Evolutionary conservation across 2,329 filamentous ascomycete species (phyloP).

Genomic region (Emmonsiellopsis sp.): DNA sequence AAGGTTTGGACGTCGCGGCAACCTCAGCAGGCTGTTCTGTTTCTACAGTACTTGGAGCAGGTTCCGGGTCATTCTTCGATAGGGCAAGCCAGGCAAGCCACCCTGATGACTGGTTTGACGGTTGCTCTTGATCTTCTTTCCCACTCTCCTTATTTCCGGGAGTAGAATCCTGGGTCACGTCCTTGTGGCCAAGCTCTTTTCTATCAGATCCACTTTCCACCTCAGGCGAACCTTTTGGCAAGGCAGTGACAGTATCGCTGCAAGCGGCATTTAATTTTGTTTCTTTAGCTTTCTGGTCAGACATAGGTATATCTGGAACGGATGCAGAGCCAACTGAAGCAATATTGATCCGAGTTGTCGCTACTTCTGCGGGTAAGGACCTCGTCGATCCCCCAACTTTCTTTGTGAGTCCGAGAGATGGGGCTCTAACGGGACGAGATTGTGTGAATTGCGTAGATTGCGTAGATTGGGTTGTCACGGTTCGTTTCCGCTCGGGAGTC

Average conservation of each 20-base stretch:
- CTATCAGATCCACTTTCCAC: background rate
- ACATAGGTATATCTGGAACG: constrained; percentile 17
- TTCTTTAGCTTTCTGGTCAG: constrained; percentile 9
- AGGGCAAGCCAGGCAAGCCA: constrained; percentile 14
- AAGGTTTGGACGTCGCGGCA: background rate
- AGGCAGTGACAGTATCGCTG: background rate
- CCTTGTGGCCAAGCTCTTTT: background rate
- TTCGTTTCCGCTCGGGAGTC: constrained; percentile 23
- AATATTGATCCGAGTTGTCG: constrained; percentile 37
- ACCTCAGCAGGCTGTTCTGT: constrained; percentile 2
- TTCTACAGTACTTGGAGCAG: constrained; percentile 8
- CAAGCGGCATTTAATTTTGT: constrained; percentile 6
- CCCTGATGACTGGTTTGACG: constrained; percentile 2
- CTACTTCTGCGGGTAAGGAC: constrained; percentile 35
- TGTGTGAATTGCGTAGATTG: constrained; percentile 19
- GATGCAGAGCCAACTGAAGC: constrained; percentile 31
- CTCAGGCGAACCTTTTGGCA: background rate
- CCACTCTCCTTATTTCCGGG: constrained; percentile 4
- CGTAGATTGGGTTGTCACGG: too few relatives aligned
- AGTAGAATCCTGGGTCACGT: background rate
- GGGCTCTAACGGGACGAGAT: constrained; percentile 28
- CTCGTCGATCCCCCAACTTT: constrained; percentile 31
- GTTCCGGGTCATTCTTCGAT: constrained; percentile 7
- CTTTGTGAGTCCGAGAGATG: constrained; percentile 23
- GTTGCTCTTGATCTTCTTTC: constrained; percentile 15